Conservation (phyloP, 2,329 filamentous ascomycete species). For the Lachnum nothofagi region DNA sequence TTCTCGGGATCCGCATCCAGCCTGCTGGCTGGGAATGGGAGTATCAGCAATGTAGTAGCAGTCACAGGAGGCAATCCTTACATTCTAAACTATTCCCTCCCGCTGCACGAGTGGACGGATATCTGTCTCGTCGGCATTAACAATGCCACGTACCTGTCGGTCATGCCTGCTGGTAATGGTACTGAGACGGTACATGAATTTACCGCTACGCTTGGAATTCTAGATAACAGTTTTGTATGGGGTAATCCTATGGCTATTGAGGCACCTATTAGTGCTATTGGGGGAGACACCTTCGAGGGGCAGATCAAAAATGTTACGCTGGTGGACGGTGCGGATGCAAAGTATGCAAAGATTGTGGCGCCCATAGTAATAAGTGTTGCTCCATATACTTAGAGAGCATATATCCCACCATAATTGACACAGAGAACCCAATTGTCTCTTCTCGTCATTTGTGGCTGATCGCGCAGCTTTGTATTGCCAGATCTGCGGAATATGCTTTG, state of each 20-base stretch:
- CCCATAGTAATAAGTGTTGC: not conserved
- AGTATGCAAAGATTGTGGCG: not conserved
- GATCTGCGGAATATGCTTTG: too few species aligned
- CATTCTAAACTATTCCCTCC: slow-evolving; percentile 38
- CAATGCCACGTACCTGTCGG: slow-evolving; percentile 34
- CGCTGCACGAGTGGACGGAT: slow-evolving; percentile 35
- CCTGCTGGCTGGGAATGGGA: slow-evolving; percentile 35
- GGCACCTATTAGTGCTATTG: slow-evolving; percentile 21
- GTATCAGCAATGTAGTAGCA: slow-evolving; percentile 35
- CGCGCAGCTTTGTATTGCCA: too few species aligned
- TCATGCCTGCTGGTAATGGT: slow-evolving; percentile 8
- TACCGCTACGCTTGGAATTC: slow-evolving; percentile 16
- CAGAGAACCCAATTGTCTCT: too few species aligned
- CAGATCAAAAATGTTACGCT: slow-evolving; percentile 19
- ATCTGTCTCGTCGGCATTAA: slow-evolving; percentile 34
- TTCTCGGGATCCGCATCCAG: slow-evolving; percentile 41
- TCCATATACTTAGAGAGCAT: not conserved
- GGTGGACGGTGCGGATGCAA: slow-evolving; percentile 11
- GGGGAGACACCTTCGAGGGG: slow-evolving; percentile 20
- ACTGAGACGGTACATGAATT: slow-evolving; percentile 19
- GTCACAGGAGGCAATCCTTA: slow-evolving; percentile 37
- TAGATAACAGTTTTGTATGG: slow-evolving; percentile 20
- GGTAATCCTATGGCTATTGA: slow-evolving; percentile 23
- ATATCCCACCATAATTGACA: too few species aligned
- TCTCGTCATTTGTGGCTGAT: too few species aligned